Evolutionary conservation across 305 asterid genomes (phyloP).

Genomic region (Solanum chacoense): DNA sequence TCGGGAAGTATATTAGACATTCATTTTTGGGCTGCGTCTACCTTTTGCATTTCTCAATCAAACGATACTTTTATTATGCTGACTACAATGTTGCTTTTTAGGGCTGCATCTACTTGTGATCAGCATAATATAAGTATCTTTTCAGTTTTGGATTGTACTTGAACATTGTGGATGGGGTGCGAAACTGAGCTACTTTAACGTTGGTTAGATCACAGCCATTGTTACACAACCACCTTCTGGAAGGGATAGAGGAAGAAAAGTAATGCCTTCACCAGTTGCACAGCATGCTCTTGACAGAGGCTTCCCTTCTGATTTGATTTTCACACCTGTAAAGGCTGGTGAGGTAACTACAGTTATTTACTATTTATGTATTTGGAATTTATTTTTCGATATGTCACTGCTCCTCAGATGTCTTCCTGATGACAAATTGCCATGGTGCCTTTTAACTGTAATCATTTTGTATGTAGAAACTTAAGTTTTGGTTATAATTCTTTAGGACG

Average conservation of each 20-base stretch:
- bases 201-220: constrained; percentile 67
- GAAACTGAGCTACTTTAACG: neutral
- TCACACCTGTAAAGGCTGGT: constrained; percentile 74
- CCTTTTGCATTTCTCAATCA: neutral
- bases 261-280: constrained; percentile 89
- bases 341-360: constrained; percentile 39
- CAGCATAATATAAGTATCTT: neutral
- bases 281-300: constrained; percentile 75
- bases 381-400: neutral
- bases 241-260: constrained; percentile 88
- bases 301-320: constrained; percentile 66
- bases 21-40: neutral
- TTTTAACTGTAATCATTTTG: neutral
- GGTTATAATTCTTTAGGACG: neutral
- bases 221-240: constrained; percentile 90
- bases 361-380: neutral
- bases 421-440: neutral
- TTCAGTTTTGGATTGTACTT: neutral
- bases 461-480: neutral
- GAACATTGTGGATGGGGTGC: neutral
- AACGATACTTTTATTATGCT: neutral
- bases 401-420: neutral
- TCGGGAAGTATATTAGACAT: neutral
- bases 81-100: neutral
- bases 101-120: neutral